These are phyloP conservation scores for Thraustochytrium sp. DNA, from an alignment of 352 stramenopile genomes.

Conservation along the genomic window DNA sequence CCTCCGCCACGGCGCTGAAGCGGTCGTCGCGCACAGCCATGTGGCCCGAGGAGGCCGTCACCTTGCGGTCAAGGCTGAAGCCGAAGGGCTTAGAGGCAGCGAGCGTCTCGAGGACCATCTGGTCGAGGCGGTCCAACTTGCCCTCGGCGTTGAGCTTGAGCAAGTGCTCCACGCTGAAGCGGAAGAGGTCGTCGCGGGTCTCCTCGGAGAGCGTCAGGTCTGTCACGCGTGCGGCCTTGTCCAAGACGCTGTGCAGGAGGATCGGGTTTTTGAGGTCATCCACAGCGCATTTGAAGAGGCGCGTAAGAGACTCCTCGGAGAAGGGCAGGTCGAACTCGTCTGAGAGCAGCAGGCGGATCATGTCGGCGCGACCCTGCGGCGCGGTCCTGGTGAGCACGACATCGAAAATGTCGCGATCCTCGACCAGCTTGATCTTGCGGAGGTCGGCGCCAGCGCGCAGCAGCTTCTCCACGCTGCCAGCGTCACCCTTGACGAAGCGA, in stretches of 20 bases:
- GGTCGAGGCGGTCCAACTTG: not conserved
- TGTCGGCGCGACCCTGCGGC: not conserved
- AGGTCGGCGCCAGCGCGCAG: not conserved
- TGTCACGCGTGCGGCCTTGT: not conserved
- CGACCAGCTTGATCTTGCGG: not conserved
- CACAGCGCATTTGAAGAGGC: not conserved
- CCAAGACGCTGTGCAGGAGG: not conserved
- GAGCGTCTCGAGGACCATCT: constrained; percentile 31
- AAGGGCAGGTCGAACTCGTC: not conserved
- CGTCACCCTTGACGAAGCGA: not conserved
- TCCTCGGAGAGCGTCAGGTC: not conserved
- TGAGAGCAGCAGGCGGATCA: constrained; percentile 8
- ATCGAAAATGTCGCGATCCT: not conserved
- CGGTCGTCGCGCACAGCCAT: not conserved
- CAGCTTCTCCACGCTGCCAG: not conserved
- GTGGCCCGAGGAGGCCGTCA: not conserved
- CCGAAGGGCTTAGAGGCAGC: not conserved
- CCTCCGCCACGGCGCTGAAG: not conserved
- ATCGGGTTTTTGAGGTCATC: constrained; percentile 19
- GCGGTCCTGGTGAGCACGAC: not conserved
- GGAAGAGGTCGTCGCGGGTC: not conserved
- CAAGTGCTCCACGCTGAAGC: constrained; percentile 14
- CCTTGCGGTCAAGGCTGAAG: not conserved
- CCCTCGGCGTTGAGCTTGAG: constrained; percentile 27
- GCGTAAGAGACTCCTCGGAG: not conserved